phyloP scores from a whole-genome alignment of 1,139 yeast species.

The Martiniozyma asiatica region DNA sequence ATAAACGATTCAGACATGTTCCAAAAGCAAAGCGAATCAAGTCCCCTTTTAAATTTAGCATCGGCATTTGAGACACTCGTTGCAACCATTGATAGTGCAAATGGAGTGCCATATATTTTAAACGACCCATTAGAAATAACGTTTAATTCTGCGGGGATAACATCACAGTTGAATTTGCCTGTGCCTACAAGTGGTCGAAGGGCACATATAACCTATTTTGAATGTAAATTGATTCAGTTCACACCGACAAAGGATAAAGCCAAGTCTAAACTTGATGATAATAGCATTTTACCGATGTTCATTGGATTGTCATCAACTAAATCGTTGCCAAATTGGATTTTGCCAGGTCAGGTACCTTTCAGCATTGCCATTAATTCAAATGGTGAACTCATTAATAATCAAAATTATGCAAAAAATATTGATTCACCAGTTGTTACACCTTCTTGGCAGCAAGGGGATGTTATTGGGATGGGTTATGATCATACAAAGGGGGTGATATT shows the following conservation, averaged over 20 bases:
- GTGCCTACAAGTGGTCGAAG: conserved; percentile 47
- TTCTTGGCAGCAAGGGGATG: conserved; percentile 69
- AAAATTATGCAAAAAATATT: conserved; percentile 34
- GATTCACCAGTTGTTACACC: conserved; percentile 75
- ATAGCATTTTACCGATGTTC: conserved; percentile 48
- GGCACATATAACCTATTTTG: conserved; percentile 60
- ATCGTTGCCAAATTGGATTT: conserved; percentile 80
- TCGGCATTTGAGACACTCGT: conserved; percentile 22
- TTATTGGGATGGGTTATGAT: conserved; percentile 86
- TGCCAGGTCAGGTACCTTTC: conserved; percentile 76
- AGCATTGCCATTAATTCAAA: conserved; percentile 82
- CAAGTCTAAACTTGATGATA: too few relatives aligned
- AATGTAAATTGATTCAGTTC: conserved; percentile 50
- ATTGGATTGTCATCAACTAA: conserved; percentile 78
- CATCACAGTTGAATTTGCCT: conserved; percentile 48
- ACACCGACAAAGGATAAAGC: too few relatives aligned
- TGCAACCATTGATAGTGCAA: conserved; percentile 14
- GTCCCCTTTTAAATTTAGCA: conserved; percentile 9
- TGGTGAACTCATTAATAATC: conserved; percentile 29
- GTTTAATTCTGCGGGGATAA: conserved; percentile 32
- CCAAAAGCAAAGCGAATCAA: too few relatives aligned
- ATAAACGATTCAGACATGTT: too few relatives aligned
- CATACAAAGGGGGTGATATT: too few relatives aligned
- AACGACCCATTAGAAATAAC: conserved; percentile 55
- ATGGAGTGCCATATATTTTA: conserved; percentile 27